Evolutionary conservation across 805 yeast genomes (phyloP).

Genomic region (Schwanniomyces polymorphus): DNA sequence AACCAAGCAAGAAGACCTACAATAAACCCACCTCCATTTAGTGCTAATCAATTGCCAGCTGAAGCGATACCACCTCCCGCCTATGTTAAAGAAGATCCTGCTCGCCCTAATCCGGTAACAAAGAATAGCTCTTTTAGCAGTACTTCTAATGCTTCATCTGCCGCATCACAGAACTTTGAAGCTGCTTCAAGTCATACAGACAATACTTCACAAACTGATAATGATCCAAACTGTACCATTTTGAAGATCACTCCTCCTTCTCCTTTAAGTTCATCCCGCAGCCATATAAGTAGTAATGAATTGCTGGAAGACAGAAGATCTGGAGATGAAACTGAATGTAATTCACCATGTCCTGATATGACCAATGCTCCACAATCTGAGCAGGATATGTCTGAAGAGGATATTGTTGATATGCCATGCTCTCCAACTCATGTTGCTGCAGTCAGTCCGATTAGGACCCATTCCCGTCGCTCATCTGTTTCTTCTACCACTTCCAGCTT

Average conservation of each 20-base stretch:
- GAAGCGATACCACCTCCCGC: slow-evolving; percentile 25
- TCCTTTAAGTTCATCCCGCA: slow-evolving; percentile 7
- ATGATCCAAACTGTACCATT: not conserved
- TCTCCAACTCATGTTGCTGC: slow-evolving; percentile 10
- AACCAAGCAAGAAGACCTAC: slow-evolving; percentile 55
- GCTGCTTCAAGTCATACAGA: not conserved
- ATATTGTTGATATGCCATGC: slow-evolving; percentile 15
- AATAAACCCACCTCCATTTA: slow-evolving; percentile 65
- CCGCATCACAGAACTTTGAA: not conserved
- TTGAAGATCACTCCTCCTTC: slow-evolving; percentile 1
- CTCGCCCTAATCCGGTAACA: not conserved
- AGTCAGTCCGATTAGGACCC: slow-evolving; percentile 3
- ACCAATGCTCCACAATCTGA: not conserved
- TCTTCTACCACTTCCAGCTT: slow-evolving; percentile 16
- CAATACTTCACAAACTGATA: not conserved
- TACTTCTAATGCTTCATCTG: not conserved
- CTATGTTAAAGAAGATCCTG: slow-evolving; percentile 21
- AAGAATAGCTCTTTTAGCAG: slow-evolving; percentile 1
- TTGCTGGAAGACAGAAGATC: not conserved
- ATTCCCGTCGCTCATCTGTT: slow-evolving; percentile 20
- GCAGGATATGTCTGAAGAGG: slow-evolving; percentile 9
- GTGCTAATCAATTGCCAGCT: slow-evolving; percentile 18
- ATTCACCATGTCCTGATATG: not conserved
- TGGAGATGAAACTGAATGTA: not conserved
- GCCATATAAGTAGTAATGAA: slow-evolving; percentile 12